phyloP scores from a whole-genome alignment of 2,329 filamentous ascomycete species.

The Colletotrichum sp. region DNA sequence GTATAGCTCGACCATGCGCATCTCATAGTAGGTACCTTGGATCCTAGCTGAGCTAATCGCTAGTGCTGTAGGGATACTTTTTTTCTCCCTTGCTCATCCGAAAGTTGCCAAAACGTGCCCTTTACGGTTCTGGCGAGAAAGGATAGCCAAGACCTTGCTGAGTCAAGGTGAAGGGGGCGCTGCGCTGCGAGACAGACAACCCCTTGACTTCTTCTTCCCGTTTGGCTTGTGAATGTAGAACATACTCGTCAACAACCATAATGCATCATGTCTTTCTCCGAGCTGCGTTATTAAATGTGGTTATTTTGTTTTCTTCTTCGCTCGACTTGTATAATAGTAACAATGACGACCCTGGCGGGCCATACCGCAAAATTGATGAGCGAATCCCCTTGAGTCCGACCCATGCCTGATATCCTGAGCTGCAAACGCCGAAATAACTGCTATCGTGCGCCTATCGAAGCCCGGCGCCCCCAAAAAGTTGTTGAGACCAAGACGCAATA shows the following conservation, averaged over 20 bases:
- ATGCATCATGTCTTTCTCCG: not conserved
- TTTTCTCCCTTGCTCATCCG: not conserved
- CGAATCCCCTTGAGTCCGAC: not conserved
- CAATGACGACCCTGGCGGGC: not conserved
- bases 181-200: not conserved
- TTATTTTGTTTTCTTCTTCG: not conserved
- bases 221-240: not conserved
- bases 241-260: not conserved
- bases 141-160: not conserved
- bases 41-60: not conserved
- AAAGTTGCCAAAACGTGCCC: not conserved
- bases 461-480: not conserved
- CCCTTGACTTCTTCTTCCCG: not conserved
- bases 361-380: not conserved
- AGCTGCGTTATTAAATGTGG: not conserved
- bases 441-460: not conserved
- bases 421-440: not conserved
- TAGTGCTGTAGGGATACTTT: not conserved
- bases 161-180: not conserved
- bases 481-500: not conserved
- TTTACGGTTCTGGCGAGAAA: not conserved
- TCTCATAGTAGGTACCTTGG: not conserved
- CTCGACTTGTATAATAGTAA: not conserved
- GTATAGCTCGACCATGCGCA: not conserved
- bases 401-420: conserved; percentile 1